Base-by-base conservation (phyloP, 352 stramenopile genomes). In the Pythium catenulatum region DNA sequence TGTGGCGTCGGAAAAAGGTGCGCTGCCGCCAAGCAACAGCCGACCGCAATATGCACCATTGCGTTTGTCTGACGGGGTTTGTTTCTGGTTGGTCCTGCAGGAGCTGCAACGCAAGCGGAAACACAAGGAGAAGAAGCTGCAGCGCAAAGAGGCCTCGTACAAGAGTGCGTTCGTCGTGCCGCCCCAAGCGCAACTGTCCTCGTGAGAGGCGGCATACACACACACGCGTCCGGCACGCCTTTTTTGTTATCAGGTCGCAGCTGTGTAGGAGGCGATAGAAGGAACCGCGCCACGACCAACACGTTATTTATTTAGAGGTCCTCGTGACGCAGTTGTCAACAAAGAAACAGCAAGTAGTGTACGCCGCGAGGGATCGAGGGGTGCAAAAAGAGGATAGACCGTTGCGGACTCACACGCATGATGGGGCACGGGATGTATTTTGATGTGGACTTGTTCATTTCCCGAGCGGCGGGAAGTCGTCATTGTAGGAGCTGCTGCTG, bases 1-100 rank as follows among this genome's bases (percentile, higher is more conserved):
- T 96, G 90, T 94, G 92, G 92, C 90, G 89, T 79, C 90, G 88
- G 37, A 96, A 96, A 70, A 96, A 95, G 90, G 93, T 96, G 75
- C 69, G 84, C 41, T 70, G n/a, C 17, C 37, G n/a, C 9, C 5
- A 69, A 19, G 7, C 23, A 39, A n/a, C 58, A 34, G 27, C n/a
- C n/a, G n/a, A n/a, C n/a, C n/a, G n/a, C n/a, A n/a, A n/a, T n/a
- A n/a, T n/a, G n/a, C n/a, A n/a, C n/a, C n/a, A n/a, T n/a, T n/a
- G n/a, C n/a, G n/a, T n/a, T n/a, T n/a, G 30, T n/a, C 52, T 39
- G 30, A 68, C 43, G 30, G 43, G 27, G 8, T 68, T 45, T 39
- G 21, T 43, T 11, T 43, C n/a, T n/a, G n/a, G n/a, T n/a, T n/a
- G n/a, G n/a, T n/a, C n/a, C 32, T 56, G 34, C 68, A 97, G 94